phyloP scores from a whole-genome alignment of 2,329 filamentous ascomycete species.

The Pestalotiopsis sp. region DNA sequence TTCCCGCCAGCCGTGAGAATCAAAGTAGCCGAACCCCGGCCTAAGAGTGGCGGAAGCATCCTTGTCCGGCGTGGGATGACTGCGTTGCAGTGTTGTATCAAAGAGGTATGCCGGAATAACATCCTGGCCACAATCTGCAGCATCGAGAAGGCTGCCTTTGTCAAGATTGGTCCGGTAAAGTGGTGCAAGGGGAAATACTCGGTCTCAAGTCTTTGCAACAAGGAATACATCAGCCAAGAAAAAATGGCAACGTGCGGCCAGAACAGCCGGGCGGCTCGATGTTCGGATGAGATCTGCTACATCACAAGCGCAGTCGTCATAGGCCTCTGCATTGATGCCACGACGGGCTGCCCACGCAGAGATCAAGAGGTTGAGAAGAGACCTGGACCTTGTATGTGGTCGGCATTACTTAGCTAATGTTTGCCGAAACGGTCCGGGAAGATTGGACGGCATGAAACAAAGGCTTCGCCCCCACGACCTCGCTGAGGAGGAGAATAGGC shows the following conservation, averaged over 20 bases:
- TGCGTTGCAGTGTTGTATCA: slow-evolving; percentile 6
- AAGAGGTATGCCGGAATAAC: slow-evolving; percentile 9
- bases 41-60: not conserved
- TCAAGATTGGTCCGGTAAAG: not conserved
- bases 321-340: not conserved
- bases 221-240: not conserved
- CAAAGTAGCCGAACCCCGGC: not conserved
- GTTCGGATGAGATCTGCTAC: slow-evolving; percentile 2
- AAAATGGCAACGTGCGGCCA: not conserved
- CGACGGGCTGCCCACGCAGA: not conserved
- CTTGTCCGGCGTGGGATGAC: slow-evolving; percentile 8
- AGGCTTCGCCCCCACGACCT: not conserved
- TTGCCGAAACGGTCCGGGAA: not conserved
- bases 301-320: not conserved
- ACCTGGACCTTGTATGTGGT: not conserved
- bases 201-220: not conserved
- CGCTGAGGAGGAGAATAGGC: not conserved
- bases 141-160: not conserved
- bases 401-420: not conserved
- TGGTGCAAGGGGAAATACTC: not conserved
- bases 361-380: not conserved
- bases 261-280: not conserved
- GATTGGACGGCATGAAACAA: not conserved
- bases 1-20: not conserved
- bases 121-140: not conserved